Evolutionary conservation across 108 stramenopile genomes (phyloP).

Genomic region (Pinguiococcus pyrenoidosus): DNA sequence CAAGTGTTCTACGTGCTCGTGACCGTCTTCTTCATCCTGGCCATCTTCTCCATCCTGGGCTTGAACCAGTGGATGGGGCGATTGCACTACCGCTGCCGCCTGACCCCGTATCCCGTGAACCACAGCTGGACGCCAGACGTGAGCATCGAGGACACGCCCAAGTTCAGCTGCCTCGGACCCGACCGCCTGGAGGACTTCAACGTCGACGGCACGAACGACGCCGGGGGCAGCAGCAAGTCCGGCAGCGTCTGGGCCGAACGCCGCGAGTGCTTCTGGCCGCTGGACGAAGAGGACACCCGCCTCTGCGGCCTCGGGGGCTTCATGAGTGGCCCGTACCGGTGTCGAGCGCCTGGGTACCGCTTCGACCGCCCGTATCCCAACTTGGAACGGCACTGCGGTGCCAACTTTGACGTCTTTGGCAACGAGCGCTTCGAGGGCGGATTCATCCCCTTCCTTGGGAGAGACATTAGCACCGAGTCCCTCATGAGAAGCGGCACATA

Average conservation of each 20-base stretch:
- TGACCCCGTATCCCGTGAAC: slow-evolving; percentile 3
- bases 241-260: slow-evolving; percentile 8
- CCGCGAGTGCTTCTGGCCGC: slow-evolving; percentile 42
- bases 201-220: no score
- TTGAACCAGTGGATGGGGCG: neutral
- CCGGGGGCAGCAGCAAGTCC: neutral
- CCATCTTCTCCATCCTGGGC: neutral
- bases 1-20: neutral
- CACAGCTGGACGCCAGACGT: no score
- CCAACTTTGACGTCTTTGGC: slow-evolving; percentile 32
- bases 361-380: neutral
- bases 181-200: neutral
- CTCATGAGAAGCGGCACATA: neutral
- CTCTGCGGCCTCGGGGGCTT: slow-evolving; percentile 18
- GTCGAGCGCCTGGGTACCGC: neutral
- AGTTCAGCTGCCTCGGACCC: slow-evolving; percentile 28
- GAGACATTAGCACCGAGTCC: no score
- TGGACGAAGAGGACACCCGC: slow-evolving; percentile 24
- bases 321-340: neutral
- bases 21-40: neutral
- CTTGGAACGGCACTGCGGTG: slow-evolving; percentile 13
- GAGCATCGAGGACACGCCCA: slow-evolving; percentile 21
- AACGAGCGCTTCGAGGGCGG: slow-evolving; percentile 17
- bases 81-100: slow-evolving; percentile 2
- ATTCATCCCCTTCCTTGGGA: no score